Base-by-base conservation (phyloP, 2,329 filamentous ascomycete genomes). In the Clonostachys rhizophaga region DNA sequence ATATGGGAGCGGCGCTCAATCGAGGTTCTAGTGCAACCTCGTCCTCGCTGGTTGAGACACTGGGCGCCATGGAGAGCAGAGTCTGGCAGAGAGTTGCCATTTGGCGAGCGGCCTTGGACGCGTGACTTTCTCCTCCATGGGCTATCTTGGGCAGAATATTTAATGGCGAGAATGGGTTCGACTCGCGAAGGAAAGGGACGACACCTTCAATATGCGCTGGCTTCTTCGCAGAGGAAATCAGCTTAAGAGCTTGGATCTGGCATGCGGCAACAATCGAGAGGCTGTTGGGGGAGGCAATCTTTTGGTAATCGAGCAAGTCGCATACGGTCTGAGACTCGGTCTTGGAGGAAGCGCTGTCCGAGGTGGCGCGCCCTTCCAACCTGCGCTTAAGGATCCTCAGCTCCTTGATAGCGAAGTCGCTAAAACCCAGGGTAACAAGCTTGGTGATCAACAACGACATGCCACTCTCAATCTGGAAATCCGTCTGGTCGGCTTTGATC, bases 381-480 rank as follows among this genome's bases (percentile, higher is more conserved):
- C 81, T 74, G 50, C 69, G 74, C 61, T 88, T 90, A 53, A 91
- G 61, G 11, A 83, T 67, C 39, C 79, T 72, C 49, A 91, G 61
- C 56, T 91, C 87, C 57, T 83, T 87, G 40, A 82, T 64, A 1
- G 88, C 87, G 48, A 85, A 70, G n/a, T 83, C 79, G 42, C 86
- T 78, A 45, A 91, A 63, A 2, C 81, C 79, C 43, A 89, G 69
- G 1, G 71, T 69, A 13, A 90, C 67, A 2, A 91, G 69, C 58
- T 84, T 89, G 37, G 79, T 78, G 37, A 86, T 66, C 46, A 91
- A 74, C 0, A 84, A 81, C 14, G 86, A 79, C 74, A 89, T 87
- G 46, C 87, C 88, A 49, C 74, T 83, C 59, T 91, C 88, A 5
- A 91, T 64, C 58, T 91, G 86, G 37, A 87, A 67, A 41, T 79